Evolutionary conservation across 805 yeast species (phyloP), one percentile per base, ranked within the genome.

Genomic region (Yamadazyma scolyti): DNA sequence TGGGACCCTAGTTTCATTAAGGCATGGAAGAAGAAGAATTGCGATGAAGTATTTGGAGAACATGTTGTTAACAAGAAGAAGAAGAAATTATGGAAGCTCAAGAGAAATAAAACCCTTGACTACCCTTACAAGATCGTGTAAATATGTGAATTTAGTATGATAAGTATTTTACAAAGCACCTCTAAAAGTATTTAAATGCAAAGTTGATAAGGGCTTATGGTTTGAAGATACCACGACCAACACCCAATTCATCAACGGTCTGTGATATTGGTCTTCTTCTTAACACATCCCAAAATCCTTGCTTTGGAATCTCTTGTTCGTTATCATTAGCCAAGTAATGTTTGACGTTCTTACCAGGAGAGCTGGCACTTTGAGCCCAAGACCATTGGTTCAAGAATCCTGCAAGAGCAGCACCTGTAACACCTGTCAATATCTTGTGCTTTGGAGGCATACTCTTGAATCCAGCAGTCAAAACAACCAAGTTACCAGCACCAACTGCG

Each of bases 1-100:
- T 93, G 98, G 98, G 98, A 93, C 54, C 98, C 98, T 2, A 65
- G 77, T 24, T 93, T 90, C 47, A 88, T 93, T 40, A 73, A 84
- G 44, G 44, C 48, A 19, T 65, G 66, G 63, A 65, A 65, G 40
- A 50, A 52, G 37, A 49, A 54, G 39, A 41, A 54, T 43, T 87
- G 97, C 56, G 89, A 82, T 35, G 88, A 86, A 44, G 76, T 79
- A 38, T 87, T 84, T 58, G 95, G 82, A 12, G 96, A 88, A 48
- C 90, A 87, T 55, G 77, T 79, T 14, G 72, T 76, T 7, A 83
- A 85, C 13, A 85, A 84, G 65, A 80, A 74, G 66, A 86, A 84
- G 78, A 83, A 82, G 76, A 86, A 82, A 67, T 75, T 87, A 36
- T 90, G 97, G 97, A 81, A 85, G 54, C 51, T 65, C 46, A 78